phyloP scores from a whole-genome alignment of 345 rosid genomes.

The Syzygium jambos region DNA sequence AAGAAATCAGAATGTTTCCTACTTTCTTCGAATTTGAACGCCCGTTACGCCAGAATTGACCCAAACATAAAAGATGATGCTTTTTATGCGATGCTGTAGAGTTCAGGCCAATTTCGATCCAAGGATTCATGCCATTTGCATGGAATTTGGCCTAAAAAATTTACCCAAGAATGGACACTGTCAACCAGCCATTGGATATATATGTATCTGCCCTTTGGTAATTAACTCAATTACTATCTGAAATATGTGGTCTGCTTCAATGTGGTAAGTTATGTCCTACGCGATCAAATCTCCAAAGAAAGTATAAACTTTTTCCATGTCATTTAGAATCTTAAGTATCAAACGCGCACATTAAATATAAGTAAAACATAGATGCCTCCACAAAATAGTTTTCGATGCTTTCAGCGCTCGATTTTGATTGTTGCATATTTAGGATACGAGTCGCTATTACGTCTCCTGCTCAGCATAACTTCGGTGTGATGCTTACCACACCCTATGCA shows the following conservation, averaged over 20 bases:
- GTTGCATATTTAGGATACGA: background rate
- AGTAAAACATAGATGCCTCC: background rate
- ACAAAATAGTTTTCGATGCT: background rate
- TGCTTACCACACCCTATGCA: background rate
- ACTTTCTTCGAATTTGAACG: too few relatives aligned
- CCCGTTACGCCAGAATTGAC: background rate
- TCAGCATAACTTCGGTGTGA: background rate
- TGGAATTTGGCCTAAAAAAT: background rate
- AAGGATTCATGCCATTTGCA: background rate
- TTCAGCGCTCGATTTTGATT: background rate
- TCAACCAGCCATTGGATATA: too few relatives aligned
- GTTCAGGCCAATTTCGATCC: background rate
- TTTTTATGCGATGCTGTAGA: background rate
- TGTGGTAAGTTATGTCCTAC: background rate
- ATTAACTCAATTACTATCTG: too few relatives aligned
- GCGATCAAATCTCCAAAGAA: background rate
- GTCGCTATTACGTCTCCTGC: background rate
- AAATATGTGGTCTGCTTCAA: too few relatives aligned
- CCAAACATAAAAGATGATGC: background rate
- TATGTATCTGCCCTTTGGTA: too few relatives aligned
- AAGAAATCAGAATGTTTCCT: too few relatives aligned
- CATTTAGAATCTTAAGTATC: background rate
- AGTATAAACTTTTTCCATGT: background rate
- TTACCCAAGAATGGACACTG: too few relatives aligned
- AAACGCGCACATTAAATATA: background rate